Conservation (phyloP, 805 yeast species). For the Pichia paraexigua region DNA sequence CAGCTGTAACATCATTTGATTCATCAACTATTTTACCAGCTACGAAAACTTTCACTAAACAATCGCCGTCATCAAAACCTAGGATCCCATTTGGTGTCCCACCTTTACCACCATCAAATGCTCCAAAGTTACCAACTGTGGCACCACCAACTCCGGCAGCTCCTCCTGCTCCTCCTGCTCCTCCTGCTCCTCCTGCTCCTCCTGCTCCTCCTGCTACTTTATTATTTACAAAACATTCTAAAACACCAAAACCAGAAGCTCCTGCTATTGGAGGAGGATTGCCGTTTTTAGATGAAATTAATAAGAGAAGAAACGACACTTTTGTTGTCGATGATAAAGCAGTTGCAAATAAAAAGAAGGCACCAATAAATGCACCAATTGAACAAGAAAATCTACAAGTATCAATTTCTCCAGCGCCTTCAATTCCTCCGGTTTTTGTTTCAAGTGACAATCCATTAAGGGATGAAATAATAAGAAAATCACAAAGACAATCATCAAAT, state of each 20-base stretch:
- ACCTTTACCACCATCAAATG: slow-evolving; percentile 10
- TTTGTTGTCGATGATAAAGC: slow-evolving; percentile 36
- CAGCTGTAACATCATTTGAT: slow-evolving; percentile 1
- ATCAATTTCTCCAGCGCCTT: slow-evolving; percentile 15
- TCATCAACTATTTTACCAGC: slow-evolving; percentile 16
- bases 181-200: slow-evolving; percentile 16
- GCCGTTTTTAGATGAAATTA: slow-evolving; percentile 54
- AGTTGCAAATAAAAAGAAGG: slow-evolving; percentile 14
- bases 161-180: slow-evolving; percentile 12
- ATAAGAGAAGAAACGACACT: slow-evolving; percentile 44
- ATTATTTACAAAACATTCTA: not conserved
- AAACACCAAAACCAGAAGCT: slow-evolving; percentile 6
- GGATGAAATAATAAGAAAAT: slow-evolving; percentile 10
- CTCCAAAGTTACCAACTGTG: slow-evolving; percentile 18
- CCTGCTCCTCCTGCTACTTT: slow-evolving; percentile 15
- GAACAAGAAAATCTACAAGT: slow-evolving; percentile 12
- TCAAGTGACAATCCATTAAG: slow-evolving; percentile 15
- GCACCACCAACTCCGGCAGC: slow-evolving; percentile 14
- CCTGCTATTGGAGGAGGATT: slow-evolving; percentile 34
- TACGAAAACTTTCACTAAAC: slow-evolving; percentile 10
- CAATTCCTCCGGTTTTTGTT: slow-evolving; percentile 18
- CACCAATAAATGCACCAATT: slow-evolving; percentile 23
- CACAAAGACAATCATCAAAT: slow-evolving; percentile 4
- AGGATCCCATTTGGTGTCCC: slow-evolving; percentile 13
- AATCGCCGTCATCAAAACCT: not conserved